Percentiles rank a stretch among this genome's conserved stretches.
Evolutionary conservation across 139 green algal genomes (phyloP).

Genomic region (Closterium sp.): DNA sequence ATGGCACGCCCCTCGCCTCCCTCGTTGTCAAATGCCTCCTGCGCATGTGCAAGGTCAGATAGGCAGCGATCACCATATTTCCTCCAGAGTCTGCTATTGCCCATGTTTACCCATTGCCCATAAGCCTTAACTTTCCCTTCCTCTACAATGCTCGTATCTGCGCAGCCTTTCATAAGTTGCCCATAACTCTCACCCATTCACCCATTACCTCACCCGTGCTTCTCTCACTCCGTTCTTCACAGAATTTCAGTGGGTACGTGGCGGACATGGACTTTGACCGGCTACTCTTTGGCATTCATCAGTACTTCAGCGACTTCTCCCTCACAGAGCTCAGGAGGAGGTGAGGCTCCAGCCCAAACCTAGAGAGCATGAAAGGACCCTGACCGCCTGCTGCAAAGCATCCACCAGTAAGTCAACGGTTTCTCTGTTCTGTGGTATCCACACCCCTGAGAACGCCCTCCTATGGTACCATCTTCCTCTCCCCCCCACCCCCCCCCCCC

Average conservation of each 20-base stretch:
- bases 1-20: conserved; percentile 55
- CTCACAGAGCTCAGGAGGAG: conserved; percentile 80
- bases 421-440: too few species aligned
- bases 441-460: too few species aligned
- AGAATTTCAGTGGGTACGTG: conserved; percentile 14
- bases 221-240: not conserved
- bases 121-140: too few species aligned
- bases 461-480: not conserved
- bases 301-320: conserved; percentile 83
- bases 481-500: not conserved
- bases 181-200: not conserved
- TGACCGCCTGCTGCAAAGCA: too few species aligned
- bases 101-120: too few species aligned
- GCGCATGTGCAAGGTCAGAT: conserved; percentile 20
- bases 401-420: too few species aligned
- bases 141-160: too few species aligned
- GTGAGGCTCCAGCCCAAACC: too few species aligned
- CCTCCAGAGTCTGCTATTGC: too few species aligned
- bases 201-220: not conserved
- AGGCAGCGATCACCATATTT: too few species aligned
- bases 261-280: conserved; percentile 71
- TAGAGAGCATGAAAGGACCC: too few species aligned
- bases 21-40: conserved; percentile 97
- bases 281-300: conserved; percentile 81
- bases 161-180: too few species aligned